These are phyloP conservation scores for Telfairia occidentalis DNA, from an alignment of 331 rosid species.

Conservation along the genomic window DNA sequence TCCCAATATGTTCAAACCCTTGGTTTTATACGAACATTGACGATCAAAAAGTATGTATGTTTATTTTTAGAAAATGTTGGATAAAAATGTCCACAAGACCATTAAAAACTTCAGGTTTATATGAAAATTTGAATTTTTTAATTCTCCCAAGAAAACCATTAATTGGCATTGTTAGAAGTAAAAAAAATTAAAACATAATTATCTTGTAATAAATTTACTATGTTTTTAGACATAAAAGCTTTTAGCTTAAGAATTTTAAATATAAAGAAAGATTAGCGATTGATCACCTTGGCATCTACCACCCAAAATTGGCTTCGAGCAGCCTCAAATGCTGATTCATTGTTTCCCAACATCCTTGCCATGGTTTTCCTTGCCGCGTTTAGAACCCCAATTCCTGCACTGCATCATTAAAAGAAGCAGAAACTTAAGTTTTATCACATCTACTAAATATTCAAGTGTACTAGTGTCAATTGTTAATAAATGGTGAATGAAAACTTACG, in stretches of 20 bases:
- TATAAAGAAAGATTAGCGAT: background rate
- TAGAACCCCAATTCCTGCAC: constrained; percentile 97
- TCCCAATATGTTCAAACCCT: background rate
- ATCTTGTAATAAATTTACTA: background rate
- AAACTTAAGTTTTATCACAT: background rate
- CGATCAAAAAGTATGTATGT: background rate
- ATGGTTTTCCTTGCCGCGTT: constrained; percentile 87
- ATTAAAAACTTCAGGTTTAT: background rate
- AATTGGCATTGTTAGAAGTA: background rate
- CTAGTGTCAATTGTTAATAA: background rate
- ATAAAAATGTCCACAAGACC: background rate
- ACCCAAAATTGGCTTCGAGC: constrained; percentile 96
- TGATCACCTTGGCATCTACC: constrained; percentile 80
- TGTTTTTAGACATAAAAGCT: background rate
- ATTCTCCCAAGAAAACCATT: background rate
- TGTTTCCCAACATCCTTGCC: constrained; percentile 99
- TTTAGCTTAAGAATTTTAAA: background rate
- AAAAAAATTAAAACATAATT: background rate
- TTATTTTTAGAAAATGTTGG: background rate
- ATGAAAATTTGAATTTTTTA: background rate
- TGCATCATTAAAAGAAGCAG: constrained; percentile 35
- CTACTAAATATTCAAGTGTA: background rate
- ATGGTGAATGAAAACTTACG: background rate
- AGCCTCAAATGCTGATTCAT: constrained; percentile 67
- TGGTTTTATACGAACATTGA: background rate